Conservation (phyloP, 352 stramenopile species). For the Phytophthora constricta region DNA sequence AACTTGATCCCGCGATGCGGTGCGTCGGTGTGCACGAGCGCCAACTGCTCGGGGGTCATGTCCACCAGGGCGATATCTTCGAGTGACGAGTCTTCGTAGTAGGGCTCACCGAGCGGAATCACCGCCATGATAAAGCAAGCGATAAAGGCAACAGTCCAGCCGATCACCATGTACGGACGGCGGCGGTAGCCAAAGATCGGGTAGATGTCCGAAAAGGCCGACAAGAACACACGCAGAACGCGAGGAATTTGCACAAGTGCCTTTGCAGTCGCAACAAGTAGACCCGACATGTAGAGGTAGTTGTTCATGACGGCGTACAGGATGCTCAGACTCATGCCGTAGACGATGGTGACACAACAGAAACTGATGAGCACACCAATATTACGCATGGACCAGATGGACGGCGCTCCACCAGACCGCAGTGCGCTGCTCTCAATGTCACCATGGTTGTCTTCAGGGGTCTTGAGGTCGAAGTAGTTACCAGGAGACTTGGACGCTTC, state of each 20-base stretch:
- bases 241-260: slow-evolving; percentile 40
- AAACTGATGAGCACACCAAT: slow-evolving; percentile 46
- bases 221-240: slow-evolving; percentile 55
- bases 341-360: slow-evolving; percentile 39
- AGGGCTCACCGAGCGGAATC: slow-evolving; percentile 49
- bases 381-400: slow-evolving; percentile 32
- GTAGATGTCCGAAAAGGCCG: slow-evolving; percentile 68
- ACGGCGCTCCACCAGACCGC: slow-evolving; percentile 22
- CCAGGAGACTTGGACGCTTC: slow-evolving; percentile 16
- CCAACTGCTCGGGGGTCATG: slow-evolving; percentile 39
- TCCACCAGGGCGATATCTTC: slow-evolving; percentile 27
- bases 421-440: slow-evolving; percentile 33
- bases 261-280: slow-evolving; percentile 24
- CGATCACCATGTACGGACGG: slow-evolving; percentile 81
- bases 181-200: slow-evolving; percentile 77
- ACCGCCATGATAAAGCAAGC: slow-evolving; percentile 49
- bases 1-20: slow-evolving; percentile 44
- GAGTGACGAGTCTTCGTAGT: slow-evolving; percentile 41
- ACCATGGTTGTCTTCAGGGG: slow-evolving; percentile 10
- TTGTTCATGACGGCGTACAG: slow-evolving; percentile 36
- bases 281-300: slow-evolving; percentile 28
- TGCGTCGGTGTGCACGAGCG: slow-evolving; percentile 42
- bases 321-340: slow-evolving; percentile 30
- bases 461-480: slow-evolving; percentile 28
- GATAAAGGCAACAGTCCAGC: slow-evolving; percentile 44